Evolutionary conservation across 2,329 filamentous ascomycete genomes (phyloP).

Genomic region (Aspergillus amoenus): DNA sequence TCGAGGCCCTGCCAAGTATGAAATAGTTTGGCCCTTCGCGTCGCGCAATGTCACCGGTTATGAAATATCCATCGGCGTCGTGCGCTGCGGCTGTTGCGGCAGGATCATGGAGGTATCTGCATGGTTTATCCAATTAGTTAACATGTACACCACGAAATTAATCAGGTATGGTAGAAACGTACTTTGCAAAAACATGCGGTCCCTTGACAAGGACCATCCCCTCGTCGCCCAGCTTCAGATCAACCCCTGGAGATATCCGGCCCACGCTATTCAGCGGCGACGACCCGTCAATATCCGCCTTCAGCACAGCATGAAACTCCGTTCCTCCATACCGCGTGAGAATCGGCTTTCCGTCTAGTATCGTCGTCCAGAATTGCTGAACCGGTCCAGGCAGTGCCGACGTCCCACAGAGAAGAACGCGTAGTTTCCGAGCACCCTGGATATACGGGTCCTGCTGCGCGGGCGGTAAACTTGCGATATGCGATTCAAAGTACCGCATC

Average conservation of each 20-base stretch:
- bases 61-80: conserved; percentile 47
- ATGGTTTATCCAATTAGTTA: background rate
- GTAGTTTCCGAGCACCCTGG: conserved; percentile 31
- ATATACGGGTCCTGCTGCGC: conserved; percentile 38
- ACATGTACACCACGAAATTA: no score
- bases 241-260: conserved; percentile 38
- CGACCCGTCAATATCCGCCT: conserved; percentile 34
- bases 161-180: conserved; percentile 1
- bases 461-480: conserved; percentile 27
- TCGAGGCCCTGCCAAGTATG: conserved; percentile 52
- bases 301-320: conserved; percentile 46
- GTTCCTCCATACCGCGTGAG: conserved; percentile 47
- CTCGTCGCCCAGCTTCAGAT: conserved; percentile 47
- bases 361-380: conserved; percentile 48
- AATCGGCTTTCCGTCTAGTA: conserved; percentile 31
- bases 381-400: conserved; percentile 52
- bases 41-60: conserved; percentile 44
- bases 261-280: conserved; percentile 30
- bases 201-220: conserved; percentile 48
- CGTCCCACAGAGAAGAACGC: conserved; percentile 37
- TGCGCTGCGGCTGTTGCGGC: conserved; percentile 45
- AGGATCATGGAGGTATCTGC: conserved; percentile 37
- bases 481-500: conserved; percentile 42
- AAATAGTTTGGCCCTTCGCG: conserved; percentile 45
- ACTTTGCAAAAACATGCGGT: conserved; percentile 40